These are phyloP conservation scores for Musa itinerans DNA, from an alignment of 176 grass and related monocot genomes.

Conservation along the genomic window DNA sequence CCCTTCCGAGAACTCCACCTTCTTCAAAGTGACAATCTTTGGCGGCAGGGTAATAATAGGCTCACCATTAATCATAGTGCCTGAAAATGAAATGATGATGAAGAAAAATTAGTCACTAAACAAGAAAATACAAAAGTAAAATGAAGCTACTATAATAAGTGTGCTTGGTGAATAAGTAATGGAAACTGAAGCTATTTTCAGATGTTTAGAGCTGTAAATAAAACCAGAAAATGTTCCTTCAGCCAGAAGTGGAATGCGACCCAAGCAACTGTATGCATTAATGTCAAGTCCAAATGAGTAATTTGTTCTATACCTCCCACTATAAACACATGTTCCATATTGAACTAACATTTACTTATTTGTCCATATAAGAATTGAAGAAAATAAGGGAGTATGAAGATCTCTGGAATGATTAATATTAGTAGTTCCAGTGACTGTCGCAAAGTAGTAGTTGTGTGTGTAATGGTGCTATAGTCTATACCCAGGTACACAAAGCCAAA, in stretches of 20 bases:
- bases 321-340: neutral
- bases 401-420: too few relatives aligned
- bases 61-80: slow-evolving; percentile 70
- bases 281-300: neutral
- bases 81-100: slow-evolving; percentile 28
- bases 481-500: too few relatives aligned
- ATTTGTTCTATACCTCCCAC: neutral
- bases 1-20: slow-evolving; percentile 55
- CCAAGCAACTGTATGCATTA: neutral
- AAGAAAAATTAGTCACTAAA: neutral
- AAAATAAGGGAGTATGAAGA: neutral
- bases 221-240: neutral
- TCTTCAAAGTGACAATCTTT: slow-evolving; percentile 75
- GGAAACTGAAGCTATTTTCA: neutral
- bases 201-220: neutral
- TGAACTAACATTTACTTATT: neutral
- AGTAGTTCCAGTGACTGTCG: too few relatives aligned
- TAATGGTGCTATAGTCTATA: too few relatives aligned
- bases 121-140: neutral
- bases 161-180: neutral
- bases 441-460: too few relatives aligned
- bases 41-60: slow-evolving; percentile 82
- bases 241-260: neutral
- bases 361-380: neutral
- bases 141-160: neutral